A percentile compares a stretch with the other conserved stretches of the same genome.
These are phyloP conservation scores for Tolypocladium album DNA, from an alignment of 2,329 filamentous ascomycete genomes.

Conservation along the genomic window DNA sequence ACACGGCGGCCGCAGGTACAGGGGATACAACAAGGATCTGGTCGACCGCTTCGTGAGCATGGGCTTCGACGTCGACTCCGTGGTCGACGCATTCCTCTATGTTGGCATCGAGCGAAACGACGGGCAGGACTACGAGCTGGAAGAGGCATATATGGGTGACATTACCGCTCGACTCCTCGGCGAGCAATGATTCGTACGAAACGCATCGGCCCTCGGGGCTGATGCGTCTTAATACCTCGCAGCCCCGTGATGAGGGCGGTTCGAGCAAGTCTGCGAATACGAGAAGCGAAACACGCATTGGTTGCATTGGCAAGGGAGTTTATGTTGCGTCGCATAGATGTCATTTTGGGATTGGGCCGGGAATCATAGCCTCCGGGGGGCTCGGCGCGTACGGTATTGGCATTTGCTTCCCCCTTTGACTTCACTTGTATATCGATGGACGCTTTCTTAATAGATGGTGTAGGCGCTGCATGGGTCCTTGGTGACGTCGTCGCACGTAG, in stretches of 20 bases:
- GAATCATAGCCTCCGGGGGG: background rate
- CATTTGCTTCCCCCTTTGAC: background rate
- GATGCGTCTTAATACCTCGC: background rate
- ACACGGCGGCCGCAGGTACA: conserved; percentile 48
- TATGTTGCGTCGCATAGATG: conserved; percentile 5
- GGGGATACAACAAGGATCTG: conserved; percentile 76
- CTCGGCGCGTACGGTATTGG: background rate
- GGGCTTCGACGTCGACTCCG: conserved; percentile 82
- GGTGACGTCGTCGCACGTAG: background rate
- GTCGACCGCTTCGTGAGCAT: conserved; percentile 79
- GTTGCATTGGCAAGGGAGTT: conserved; percentile 11
- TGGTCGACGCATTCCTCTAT: conserved; percentile 73
- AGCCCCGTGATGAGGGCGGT: background rate
- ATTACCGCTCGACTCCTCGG: conserved; percentile 77
- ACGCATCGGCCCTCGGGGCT: too few relatives aligned
- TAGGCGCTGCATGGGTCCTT: background rate
- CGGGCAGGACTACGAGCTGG: conserved; percentile 75
- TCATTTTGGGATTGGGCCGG: background rate
- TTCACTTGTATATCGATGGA: background rate
- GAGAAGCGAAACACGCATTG: background rate
- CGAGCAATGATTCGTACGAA: conserved; percentile 42
- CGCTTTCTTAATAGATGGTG: background rate
- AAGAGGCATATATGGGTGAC: conserved; percentile 83
- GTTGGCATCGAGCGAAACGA: conserved; percentile 71
- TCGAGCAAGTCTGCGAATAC: background rate